Base-by-base conservation (phyloP, 2,329 filamentous ascomycete species). In the Aspergillus brasiliensis region DNA sequence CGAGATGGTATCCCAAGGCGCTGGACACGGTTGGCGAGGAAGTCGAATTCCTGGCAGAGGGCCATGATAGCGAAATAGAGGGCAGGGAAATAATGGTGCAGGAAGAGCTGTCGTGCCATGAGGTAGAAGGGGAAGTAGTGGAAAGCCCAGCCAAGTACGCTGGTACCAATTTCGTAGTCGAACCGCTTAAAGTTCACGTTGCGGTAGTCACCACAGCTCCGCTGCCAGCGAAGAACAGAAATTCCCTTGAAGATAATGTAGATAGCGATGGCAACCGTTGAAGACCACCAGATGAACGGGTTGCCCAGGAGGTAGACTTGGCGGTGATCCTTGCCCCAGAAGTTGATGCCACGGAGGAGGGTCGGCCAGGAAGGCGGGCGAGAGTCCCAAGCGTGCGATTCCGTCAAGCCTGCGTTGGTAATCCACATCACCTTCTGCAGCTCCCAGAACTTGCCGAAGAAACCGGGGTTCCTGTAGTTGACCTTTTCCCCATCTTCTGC, bases 71-170 rank as follows among this genome's bases (percentile, higher is more conserved):
- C 92, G 75, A 99, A 99, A 81, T 97, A 96, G 13, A 99, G 86
- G 2, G 95, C 95, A 0, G 95, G 95, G 78, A 99, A 95, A 78
- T 99, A 99, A 80, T 99, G 95, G 78, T 99, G 95, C 63, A 99
- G 83, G 84, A 99, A 99, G 37, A 99, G 88, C 79, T 99, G 95
- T 69, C 95, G 92, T 74, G 95, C 88, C 95, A 99, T 98, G 59
- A 99, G 85, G 81, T 88, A 99, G 82, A 99, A 99, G 10, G 95
- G 95, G 83, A 99, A 98, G 82, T 97, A 99, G 79, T 99, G 95
- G 77, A 99, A 89, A 51, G 91, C 92, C 95, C 95, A 99, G 67
- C 91, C 95, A 8, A 99, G 85, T 31, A 97, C 90, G 17, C 88
- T 92, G 56, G 88, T 91, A 62, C 95, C 95, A 61, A 98, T 87